Base-by-base conservation (phyloP, 75 land plant genomes). In the Pseudotsuga menziesii region DNA sequence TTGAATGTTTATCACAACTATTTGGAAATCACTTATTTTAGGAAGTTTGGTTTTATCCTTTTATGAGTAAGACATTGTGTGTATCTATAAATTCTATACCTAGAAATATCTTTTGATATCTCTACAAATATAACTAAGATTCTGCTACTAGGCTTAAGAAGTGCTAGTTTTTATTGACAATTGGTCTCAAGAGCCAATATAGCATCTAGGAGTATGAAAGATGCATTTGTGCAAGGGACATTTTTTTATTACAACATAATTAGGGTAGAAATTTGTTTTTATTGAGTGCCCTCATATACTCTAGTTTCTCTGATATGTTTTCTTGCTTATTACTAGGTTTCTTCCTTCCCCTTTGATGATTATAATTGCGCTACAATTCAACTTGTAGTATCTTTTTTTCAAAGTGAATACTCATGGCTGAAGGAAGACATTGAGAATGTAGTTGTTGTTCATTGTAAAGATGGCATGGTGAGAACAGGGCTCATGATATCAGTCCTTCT, bases 361-460 rank as follows among this genome's bases (percentile, higher is more conserved):
- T 95, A 97, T 70, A 95, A 97, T 69, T 97, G 98, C 74, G 98
- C 99, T 64, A 98, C 98, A 64, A 83, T 95, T 57, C 98, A 95
- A 76, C 88, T 97, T 9, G 86, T 97, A 72, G 86, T 75, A 73
- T 92, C 88, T 56, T 97, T 97, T 81, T 97, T 98, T 71, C 95
- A 89, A 84, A 97, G 99, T 92, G 95, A 98, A 14, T 94, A 94
- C 75, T 88, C 91, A 25, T 97, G 99, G 99, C 78, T 97, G 83
- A 97, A 94, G 84, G 88, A 87, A 73, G 98, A 97, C 77, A 92
- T 94, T 56, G 99, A 92, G 75, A 97, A 97, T 89, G 99, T 97
- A 22, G 99, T 97, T 16, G 99, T 95, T 75, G 99, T 97, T 79
- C 99, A 97, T 79, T 97, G 99, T 74, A 97, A 97, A 80, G 98